phyloP scores from a whole-genome alignment of 805 yeast species.

The Wickerhamomyces silvicola region DNA sequence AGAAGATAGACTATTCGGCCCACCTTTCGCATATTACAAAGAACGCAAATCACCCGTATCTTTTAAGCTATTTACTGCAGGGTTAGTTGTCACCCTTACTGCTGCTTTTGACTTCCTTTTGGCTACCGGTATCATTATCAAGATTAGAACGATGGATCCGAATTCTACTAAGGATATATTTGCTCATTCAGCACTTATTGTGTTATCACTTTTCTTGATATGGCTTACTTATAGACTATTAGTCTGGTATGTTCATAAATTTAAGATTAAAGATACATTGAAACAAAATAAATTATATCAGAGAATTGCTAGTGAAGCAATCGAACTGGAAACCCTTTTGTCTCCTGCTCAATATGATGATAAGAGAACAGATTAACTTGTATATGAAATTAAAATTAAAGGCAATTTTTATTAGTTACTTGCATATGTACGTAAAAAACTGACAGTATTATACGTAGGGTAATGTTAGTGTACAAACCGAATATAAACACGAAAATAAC shows the following conservation, averaged over 20 bases:
- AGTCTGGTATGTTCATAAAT: conserved; percentile 16
- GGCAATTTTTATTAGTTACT: too few species aligned
- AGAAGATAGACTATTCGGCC: conserved; percentile 19
- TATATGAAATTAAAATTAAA: not conserved
- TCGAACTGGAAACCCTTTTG: conserved; percentile 18
- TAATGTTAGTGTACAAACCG: too few species aligned
- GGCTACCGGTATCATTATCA: conserved; percentile 29
- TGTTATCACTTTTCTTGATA: conserved; percentile 10
- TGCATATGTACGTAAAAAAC: too few species aligned
- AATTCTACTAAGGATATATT: conserved; percentile 13
- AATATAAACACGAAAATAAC: not conserved
- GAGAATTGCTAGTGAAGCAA: conserved; percentile 15
- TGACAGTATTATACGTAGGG: too few species aligned
- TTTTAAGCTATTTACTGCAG: conserved; percentile 20
- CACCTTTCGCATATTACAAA: conserved; percentile 18
- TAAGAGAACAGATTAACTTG: conserved; percentile 7
- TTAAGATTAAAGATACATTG: conserved; percentile 12
- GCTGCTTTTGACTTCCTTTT: conserved; percentile 25
- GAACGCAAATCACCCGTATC: conserved; percentile 15
- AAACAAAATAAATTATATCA: conserved; percentile 17
- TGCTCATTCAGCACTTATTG: conserved; percentile 12
- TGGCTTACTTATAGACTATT: conserved; percentile 16
- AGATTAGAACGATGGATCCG: conserved; percentile 26
- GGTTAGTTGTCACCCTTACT: conserved; percentile 20
- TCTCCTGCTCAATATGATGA: conserved; percentile 4